Evolutionary conservation across 768 basidiomycete genomes (phyloP).

Genomic region (Chiua virens): DNA sequence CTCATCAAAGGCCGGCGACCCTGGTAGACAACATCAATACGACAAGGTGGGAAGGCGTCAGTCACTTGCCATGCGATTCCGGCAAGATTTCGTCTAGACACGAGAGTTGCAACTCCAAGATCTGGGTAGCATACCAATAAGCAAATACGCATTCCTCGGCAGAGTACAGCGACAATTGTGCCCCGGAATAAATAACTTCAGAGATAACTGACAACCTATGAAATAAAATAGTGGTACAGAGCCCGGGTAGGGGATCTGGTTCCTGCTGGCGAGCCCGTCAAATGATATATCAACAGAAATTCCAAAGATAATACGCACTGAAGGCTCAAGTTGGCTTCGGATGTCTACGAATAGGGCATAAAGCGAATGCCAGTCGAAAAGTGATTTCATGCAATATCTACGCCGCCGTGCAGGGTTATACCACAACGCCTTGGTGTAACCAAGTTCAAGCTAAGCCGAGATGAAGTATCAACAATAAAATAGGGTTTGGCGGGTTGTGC

Average conservation of each 20-base stretch:
- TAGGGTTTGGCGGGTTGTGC: neutral
- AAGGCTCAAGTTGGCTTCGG: slow-evolving; percentile 14
- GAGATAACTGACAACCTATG: slow-evolving; percentile 61
- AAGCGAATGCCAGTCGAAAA: slow-evolving; percentile 65
- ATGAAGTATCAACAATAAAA: neutral
- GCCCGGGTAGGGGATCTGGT: slow-evolving; percentile 26
- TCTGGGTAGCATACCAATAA: slow-evolving; percentile 68
- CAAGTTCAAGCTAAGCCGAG: slow-evolving; percentile 50
- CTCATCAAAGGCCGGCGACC: slow-evolving; percentile 39
- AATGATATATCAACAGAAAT: neutral
- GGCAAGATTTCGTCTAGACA: slow-evolving; percentile 50
- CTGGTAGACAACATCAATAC: slow-evolving; percentile 10
- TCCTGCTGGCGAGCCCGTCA: slow-evolving; percentile 18
- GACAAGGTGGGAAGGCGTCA: neutral
- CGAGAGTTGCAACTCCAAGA: slow-evolving; percentile 56
- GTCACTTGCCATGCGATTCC: slow-evolving; percentile 40
- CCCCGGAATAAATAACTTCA: slow-evolving; percentile 73
- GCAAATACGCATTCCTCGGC: slow-evolving; percentile 68
- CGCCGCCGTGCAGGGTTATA: slow-evolving; percentile 67
- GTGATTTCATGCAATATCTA: slow-evolving; percentile 59
- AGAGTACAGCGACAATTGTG: slow-evolving; percentile 73
- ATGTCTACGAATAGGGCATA: slow-evolving; percentile 47
- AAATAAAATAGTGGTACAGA: slow-evolving; percentile 41
- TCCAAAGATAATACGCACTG: slow-evolving; percentile 3
- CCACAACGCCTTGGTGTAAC: slow-evolving; percentile 62